Percentiles rank a stretch among this genome's conserved stretches.
Conservation (phyloP, 169 alveolate species). For the Cystoisospora suis region DNA sequence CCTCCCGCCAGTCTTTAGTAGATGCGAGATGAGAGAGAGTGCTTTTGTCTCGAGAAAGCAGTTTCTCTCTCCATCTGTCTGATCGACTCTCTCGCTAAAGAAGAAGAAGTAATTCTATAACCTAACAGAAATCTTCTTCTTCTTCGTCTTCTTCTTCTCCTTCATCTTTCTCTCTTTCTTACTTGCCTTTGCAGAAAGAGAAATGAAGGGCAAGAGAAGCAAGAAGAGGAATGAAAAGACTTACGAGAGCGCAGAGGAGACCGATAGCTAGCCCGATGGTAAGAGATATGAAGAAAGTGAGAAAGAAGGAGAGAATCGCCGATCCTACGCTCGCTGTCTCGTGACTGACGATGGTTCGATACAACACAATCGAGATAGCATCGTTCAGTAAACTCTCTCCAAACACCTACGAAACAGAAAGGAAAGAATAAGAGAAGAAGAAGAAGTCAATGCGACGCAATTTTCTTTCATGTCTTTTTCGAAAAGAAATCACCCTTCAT, state of each 20-base stretch:
- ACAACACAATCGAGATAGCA: slow-evolving; percentile 66
- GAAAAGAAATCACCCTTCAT: too few species aligned
- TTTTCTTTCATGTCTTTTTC: too few species aligned
- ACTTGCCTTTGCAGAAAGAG: not conserved
- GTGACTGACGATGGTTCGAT: slow-evolving; percentile 45
- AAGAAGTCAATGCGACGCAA: not conserved
- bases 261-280: slow-evolving; percentile 48
- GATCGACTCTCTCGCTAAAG: too few species aligned
- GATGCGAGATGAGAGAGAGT: too few species aligned
- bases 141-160: too few species aligned
- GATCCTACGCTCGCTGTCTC: slow-evolving; percentile 25
- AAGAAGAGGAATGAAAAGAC: not conserved
- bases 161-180: too few species aligned
- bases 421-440: not conserved
- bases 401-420: slow-evolving; percentile 31
- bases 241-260: slow-evolving; percentile 38
- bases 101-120: too few species aligned
- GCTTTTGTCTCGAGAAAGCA: too few species aligned
- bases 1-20: too few species aligned
- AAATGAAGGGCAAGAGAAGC: not conserved
- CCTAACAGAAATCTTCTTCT: too few species aligned
- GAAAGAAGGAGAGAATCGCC: slow-evolving; percentile 45
- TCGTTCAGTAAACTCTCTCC: slow-evolving; percentile 70
- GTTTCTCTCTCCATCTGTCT: too few species aligned
- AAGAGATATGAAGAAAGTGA: slow-evolving; percentile 43